Evolutionary conservation across 768 basidiomycete species (phyloP), one percentile per base, ranked within the genome.

Genomic region (Boletus edulis): DNA sequence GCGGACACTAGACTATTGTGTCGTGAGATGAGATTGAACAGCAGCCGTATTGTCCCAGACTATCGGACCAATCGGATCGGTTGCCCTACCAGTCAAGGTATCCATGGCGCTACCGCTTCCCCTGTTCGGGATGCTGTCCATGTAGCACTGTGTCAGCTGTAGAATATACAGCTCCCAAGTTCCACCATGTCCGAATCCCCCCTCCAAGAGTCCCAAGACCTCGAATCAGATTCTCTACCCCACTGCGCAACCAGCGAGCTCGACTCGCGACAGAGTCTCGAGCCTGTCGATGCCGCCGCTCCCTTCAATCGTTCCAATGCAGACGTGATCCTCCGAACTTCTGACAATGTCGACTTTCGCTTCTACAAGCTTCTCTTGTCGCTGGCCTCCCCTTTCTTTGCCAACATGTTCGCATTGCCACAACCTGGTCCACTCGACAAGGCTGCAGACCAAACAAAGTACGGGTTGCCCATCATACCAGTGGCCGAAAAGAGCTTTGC

Each of bases 361-460:
- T 77, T 81, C 51, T 80, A 81, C 74, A 81, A 80, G 59, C 59
- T 77, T 39, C 70, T 86, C 51, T 72, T 87, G 12, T 75, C 80
- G 17, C 62, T 83, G 15, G 78, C 82, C 1, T 87, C 86, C 11
- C 74, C 80, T 5, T 78, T 86, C 65, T 86, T 86, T 58, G 72
- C 73, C 46, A 73, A 76, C 57, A 79, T 83, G 72, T 80, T 86
- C 58, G 73, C 76, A 9, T 65, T 85, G 27, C 83, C 83, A 24
- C 72, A 74, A 39, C 75, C 82, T 2, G 44, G 49, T 20, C 51
- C 67, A 11, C 57, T 64, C 10, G 71, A 72, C 43, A 59, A 58
- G 14, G 49, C 62, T 17, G 67, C 64, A 13, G 65, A 73, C 56
- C 61, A 62, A 39, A 73, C 52, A 40, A 69, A 68, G 50, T 64